Conservation (phyloP, 176 grass and related monocot genomes). For the Oryza brachyantha region DNA sequence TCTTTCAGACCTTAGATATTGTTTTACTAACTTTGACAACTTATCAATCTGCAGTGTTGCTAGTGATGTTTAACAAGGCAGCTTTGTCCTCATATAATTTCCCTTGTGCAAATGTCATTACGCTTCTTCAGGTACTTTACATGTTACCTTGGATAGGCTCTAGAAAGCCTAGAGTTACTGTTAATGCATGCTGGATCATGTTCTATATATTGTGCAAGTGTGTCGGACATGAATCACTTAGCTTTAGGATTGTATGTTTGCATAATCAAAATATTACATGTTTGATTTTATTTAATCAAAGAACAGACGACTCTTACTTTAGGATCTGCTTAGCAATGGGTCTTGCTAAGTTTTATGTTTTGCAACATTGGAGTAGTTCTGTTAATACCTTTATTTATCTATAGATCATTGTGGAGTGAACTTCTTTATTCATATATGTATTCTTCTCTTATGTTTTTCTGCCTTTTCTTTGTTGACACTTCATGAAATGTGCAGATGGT, state of each 20-base stretch:
- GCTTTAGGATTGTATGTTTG: background rate
- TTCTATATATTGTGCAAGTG: background rate
- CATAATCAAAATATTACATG: background rate
- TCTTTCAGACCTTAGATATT: background rate
- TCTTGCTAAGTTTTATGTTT: background rate
- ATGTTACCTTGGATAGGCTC: conserved; percentile 25
- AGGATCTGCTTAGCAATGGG: background rate
- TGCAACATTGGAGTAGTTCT: background rate
- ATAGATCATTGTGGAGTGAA: background rate
- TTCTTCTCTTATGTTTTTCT: background rate
- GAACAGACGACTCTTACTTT: background rate
- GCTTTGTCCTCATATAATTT: conserved; percentile 93
- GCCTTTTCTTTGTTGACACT: conserved; percentile 20
- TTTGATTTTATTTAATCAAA: background rate
- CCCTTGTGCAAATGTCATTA: conserved; percentile 91
- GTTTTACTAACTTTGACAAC: conserved; percentile 24
- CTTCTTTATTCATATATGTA: conserved; percentile 3
- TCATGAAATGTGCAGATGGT: conserved; percentile 66
- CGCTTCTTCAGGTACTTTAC: conserved; percentile 89
- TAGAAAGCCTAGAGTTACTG: background rate
- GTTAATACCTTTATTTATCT: background rate
- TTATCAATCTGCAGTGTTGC: conserved; percentile 66
- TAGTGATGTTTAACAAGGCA: conserved; percentile 99
- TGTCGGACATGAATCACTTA: background rate
- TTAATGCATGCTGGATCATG: background rate